Base-by-base conservation (phyloP, 805 yeast species). In the Babjeviella inositovora region DNA sequence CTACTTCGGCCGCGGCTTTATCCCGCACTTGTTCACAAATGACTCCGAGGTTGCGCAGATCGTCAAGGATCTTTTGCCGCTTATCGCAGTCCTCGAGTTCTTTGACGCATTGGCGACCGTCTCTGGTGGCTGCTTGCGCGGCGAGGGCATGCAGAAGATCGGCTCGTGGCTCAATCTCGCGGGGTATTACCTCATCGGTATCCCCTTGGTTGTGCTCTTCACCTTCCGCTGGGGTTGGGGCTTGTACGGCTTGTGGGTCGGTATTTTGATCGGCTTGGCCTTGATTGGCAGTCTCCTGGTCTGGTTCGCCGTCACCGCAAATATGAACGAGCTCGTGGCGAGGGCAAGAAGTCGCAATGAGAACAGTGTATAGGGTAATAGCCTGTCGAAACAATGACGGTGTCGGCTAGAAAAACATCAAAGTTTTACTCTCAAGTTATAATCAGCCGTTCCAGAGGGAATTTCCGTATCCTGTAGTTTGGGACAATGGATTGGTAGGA, bases 51-150 rank as follows among this genome's bases (percentile, higher is more conserved):
- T 76, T 3, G 55, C 72, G 14, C 36, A 38, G 3, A 36, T 62
- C 7, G 68, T 75, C 6, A 42, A 56, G 2, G 43, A 45, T 13
- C 61, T 75, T 14, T 49, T 76, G 47, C 70, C 77, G 41, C 48
- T 72, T 21, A 62, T 71, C 22, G 77, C 84, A 1, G 37, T 67
- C 15, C 73, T 72, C 62, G 85, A 76, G 47, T 46, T 77, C 13
- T 64, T 65, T 25, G 90, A 77, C 43, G 71, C 73, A 7, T 47
- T 70, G 36, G 65, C 73, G 31, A 77, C 81, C 9, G 69, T 73
- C 23, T 64, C 77, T 1, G 84, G 81, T 9, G 87, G 87, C 9
- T 60, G 80, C 29, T 50, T 77, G 25, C 59, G 90, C 40, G 87
- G 87, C 5, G 85, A 75, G 47, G 87, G 87, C 9, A 66, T 66